These are phyloP conservation scores for Termitomyces eurrhizus DNA, from an alignment of 768 basidiomycete species.

Conservation along the genomic window DNA sequence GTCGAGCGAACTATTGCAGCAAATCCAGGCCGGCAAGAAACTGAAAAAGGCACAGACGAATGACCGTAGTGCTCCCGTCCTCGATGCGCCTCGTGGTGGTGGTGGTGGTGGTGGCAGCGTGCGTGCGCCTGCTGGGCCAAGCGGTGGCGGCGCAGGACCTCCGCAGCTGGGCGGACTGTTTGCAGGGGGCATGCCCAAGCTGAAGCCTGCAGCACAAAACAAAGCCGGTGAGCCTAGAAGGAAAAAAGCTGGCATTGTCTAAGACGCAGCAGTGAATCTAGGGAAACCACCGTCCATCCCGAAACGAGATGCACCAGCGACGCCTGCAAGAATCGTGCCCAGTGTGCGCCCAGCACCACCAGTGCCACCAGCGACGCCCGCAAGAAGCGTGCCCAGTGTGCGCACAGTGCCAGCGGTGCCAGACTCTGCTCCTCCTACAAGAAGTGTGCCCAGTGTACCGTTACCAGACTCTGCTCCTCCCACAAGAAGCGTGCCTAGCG, in stretches of 20 bases:
- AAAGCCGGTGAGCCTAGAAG: slow-evolving; percentile 42
- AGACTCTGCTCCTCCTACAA: too few species aligned
- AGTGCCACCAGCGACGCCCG: background rate
- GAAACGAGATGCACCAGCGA: slow-evolving; percentile 32
- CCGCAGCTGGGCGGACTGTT: slow-evolving; percentile 85
- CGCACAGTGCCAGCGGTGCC: too few species aligned
- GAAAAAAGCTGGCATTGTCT: slow-evolving; percentile 2
- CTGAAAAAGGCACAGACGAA: slow-evolving; percentile 82
- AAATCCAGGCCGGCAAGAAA: slow-evolving; percentile 78
- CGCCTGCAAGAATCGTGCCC: background rate
- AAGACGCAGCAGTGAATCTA: slow-evolving; percentile 45
- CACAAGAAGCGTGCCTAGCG: too few species aligned
- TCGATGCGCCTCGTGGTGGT: slow-evolving; percentile 44
- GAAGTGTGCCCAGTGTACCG: background rate
- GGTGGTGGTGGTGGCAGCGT: slow-evolving; percentile 40
- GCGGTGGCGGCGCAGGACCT: slow-evolving; percentile 39
- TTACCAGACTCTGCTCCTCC: slow-evolving; percentile 30
- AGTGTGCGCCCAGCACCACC: background rate
- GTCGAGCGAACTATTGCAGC: slow-evolving; percentile 61
- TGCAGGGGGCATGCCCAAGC: slow-evolving; percentile 87
- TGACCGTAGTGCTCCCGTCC: slow-evolving; percentile 69
- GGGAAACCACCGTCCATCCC: slow-evolving; percentile 69
- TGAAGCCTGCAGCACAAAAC: slow-evolving; percentile 73
- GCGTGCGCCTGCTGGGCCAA: slow-evolving; percentile 28
- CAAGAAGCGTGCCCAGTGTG: background rate